Percentiles rank a stretch among this genome's conserved stretches.
Conservation (phyloP, 306 rosid genomes). For the Urtica urens region DNA sequence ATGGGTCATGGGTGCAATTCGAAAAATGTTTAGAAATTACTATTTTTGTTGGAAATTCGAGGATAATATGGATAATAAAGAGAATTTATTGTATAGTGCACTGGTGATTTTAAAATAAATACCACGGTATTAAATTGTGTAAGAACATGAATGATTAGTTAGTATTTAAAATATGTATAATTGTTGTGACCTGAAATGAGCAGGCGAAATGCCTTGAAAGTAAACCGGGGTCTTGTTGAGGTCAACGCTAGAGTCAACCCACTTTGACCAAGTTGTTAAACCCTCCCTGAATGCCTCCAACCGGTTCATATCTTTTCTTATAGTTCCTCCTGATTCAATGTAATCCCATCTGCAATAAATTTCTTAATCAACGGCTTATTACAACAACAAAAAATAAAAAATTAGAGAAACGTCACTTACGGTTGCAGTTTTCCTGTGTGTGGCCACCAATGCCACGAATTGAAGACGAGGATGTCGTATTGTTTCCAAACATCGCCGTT, state of each 20-base stretch:
- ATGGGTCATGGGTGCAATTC: no score
- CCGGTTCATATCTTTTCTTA: conserved; percentile 31
- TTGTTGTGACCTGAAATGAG: conserved; percentile 17
- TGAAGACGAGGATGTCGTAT: conserved; percentile 33
- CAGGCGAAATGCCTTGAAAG: conserved; percentile 37
- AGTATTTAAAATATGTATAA: no score
- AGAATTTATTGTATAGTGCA: no score
- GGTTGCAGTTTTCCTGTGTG: conserved; percentile 28
- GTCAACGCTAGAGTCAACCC: conserved; percentile 30
- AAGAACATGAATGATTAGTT: no score
- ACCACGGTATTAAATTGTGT: no score
- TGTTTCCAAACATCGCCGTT: conserved; percentile 29
- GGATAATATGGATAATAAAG: no score
- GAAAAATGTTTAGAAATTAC: no score
- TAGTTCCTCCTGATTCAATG: conserved; percentile 15
- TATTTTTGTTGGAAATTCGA: no score
- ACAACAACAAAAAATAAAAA: not conserved
- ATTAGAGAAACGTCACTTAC: conserved; percentile 1
- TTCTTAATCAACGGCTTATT: not conserved
- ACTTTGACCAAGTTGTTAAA: conserved; percentile 35
- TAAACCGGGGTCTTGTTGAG: conserved; percentile 18
- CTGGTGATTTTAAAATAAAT: no score
- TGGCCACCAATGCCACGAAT: conserved; percentile 47
- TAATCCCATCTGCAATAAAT: conserved; percentile 25
- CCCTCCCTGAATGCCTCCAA: conserved; percentile 21